A percentile compares a stretch with the other conserved stretches of the same genome.
Conservation (phyloP, 805 yeast species). For the Wickerhamiella nectarea region DNA sequence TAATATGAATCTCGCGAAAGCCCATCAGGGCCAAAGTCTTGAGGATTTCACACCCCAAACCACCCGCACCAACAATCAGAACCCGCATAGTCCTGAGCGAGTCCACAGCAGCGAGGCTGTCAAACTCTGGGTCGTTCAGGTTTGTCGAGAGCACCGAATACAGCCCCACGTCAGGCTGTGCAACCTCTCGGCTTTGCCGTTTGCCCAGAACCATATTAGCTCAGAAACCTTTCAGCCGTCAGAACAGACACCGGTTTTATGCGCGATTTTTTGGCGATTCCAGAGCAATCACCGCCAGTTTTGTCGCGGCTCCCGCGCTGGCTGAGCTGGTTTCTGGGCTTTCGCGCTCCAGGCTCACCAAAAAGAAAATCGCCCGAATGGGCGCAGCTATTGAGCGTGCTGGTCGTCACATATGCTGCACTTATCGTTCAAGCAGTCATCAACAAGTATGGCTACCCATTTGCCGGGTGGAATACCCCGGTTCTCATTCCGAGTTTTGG, state of each 20-base stretch:
- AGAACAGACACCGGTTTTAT: background rate
- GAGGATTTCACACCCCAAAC: slow-evolving; percentile 68
- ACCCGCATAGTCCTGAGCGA: slow-evolving; percentile 11
- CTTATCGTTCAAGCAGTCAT: slow-evolving; percentile 19
- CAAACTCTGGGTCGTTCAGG: slow-evolving; percentile 3
- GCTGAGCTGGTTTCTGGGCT: background rate
- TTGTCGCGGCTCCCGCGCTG: background rate
- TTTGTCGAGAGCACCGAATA: background rate
- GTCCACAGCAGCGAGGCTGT: slow-evolving; percentile 1
- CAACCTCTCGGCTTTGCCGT: background rate
- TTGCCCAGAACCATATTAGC: slow-evolving; percentile 5
- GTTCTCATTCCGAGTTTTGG: slow-evolving; percentile 31
- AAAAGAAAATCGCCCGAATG: slow-evolving; percentile 2
- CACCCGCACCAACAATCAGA: slow-evolving; percentile 59
- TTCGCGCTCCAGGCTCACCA: background rate
- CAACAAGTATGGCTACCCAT: slow-evolving; percentile 19
- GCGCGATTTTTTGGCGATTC: background rate
- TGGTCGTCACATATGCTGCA: slow-evolving; percentile 22
- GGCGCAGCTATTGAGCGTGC: slow-evolving; percentile 11
- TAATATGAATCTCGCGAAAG: slow-evolving; percentile 47
- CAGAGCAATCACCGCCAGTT: background rate
- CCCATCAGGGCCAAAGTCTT: slow-evolving; percentile 63
- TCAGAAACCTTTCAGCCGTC: background rate
- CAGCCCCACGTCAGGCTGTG: background rate
- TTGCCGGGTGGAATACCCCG: slow-evolving; percentile 18